Evolutionary conservation across 1,139 yeast genomes (phyloP), one percentile per base, ranked within the genome.

Genomic region (Casaregolazyma suthepensis): DNA sequence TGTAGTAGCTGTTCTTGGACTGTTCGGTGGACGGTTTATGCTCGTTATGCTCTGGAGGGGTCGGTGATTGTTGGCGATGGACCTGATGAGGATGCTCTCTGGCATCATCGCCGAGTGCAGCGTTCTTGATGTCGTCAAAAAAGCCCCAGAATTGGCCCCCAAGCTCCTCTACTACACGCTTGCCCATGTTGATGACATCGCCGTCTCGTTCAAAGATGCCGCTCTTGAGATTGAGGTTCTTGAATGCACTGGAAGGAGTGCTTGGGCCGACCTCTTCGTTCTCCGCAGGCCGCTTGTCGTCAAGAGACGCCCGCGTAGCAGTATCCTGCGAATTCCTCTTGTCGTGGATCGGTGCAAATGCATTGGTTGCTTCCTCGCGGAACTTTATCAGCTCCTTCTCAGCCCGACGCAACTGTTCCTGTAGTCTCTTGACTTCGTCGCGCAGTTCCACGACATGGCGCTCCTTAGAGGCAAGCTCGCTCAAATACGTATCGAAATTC

Each of bases 81-180:
- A 15, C 40, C 17, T 35, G 20, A 31, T 49, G 44, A 15, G 50
- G 50, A 40, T 43, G 38, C 3, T 59, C 59, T 10, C 63, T 54
- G 1, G 61, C 59, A 20, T 60, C 66, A 22, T 63, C 67, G 2
- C 71, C 71, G 49, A 67, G 60, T 0, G 71, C 63, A 7, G 67
- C 71, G 26, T 63, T 66, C 53, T 62, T 60, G 9, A 69, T 68
- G 50, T 69, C 73, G 26, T 67, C 72, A 48, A 68, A 60, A 10
- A 69, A 60, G 1, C 71, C 67, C 71, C 71, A 67, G 53, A 69
- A 66, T 54, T 68, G 72, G 17, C 65, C 54, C 17, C 70, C 69
- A 6, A 69, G 60, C 50, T 66, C 72, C 44, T 66, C 71, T 6
- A 68, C 70, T 10, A 69, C 71, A 5, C 71, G 60, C 17, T 61